These are phyloP conservation scores for Paecilomyces sp. DNA, from an alignment of 2,329 filamentous ascomycete species.

Conservation along the genomic window DNA sequence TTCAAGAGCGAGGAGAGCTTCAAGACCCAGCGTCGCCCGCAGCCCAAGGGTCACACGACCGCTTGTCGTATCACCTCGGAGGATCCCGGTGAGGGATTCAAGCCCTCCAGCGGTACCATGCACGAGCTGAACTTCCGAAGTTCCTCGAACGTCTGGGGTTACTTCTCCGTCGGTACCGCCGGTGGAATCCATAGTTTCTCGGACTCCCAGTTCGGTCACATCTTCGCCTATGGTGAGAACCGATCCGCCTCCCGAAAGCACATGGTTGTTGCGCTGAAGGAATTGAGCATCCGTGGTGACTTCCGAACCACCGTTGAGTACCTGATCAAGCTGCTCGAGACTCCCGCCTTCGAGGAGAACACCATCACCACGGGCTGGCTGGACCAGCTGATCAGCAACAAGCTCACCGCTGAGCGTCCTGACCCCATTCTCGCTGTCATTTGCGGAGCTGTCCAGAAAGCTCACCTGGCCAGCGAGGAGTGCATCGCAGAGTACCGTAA, in stretches of 20 bases:
- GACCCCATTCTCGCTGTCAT: conserved; percentile 91
- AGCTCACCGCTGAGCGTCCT: conserved; percentile 89
- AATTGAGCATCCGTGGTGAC: conserved; percentile 98
- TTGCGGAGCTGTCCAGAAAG: conserved; percentile 90
- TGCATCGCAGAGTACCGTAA: conserved; percentile 81
- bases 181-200: conserved; percentile 99
- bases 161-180: conserved; percentile 95
- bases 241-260: conserved; percentile 93
- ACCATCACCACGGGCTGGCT: conserved; percentile 99
- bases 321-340: conserved; percentile 96
- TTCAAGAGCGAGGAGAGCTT: conserved; percentile 81
- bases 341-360: conserved; percentile 96
- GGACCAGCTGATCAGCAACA: conserved; percentile 96
- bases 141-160: conserved; percentile 99
- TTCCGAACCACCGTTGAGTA: conserved; percentile 99
- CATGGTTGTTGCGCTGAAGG: conserved; percentile 98
- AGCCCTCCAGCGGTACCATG: conserved; percentile 97
- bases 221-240: conserved; percentile 98
- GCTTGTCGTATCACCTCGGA: conserved; percentile 99
- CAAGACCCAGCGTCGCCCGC: conserved; percentile 79
- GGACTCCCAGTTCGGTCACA: conserved; percentile 97
- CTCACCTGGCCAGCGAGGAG: conserved; percentile 85
- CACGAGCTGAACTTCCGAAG: conserved; percentile 98
- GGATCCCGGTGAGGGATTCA: conserved; percentile 98
- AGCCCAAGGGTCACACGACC: conserved; percentile 93